Evolutionary conservation across 345 rosid genomes (phyloP).

Genomic region (Anacardium occidentale): DNA sequence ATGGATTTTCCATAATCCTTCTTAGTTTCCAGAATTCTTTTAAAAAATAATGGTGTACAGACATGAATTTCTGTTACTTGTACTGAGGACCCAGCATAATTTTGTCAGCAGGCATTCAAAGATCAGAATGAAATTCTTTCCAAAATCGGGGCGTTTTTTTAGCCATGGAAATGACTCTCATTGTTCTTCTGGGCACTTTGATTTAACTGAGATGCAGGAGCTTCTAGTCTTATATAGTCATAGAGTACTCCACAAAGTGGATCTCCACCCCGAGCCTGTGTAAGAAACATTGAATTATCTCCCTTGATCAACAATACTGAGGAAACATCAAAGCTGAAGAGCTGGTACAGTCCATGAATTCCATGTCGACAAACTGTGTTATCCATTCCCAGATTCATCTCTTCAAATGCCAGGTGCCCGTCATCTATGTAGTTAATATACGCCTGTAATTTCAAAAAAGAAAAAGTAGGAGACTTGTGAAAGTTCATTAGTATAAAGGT

Average conservation of each 20-base stretch:
- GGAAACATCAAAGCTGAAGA: slow-evolving; percentile 25
- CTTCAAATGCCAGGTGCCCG: slow-evolving; percentile 25
- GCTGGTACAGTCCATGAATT: slow-evolving; percentile 34
- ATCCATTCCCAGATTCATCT: slow-evolving; percentile 31
- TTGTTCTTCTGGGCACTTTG: background rate
- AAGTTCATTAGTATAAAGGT: background rate
- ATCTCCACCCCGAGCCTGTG: slow-evolving; percentile 33
- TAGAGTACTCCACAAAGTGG: slow-evolving; percentile 36
- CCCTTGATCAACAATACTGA: slow-evolving; percentile 28
- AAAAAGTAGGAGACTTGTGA: too few relatives aligned
- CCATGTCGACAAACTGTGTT: slow-evolving; percentile 40
- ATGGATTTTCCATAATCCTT: slow-evolving; percentile 1
- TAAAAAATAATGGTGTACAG: background rate
- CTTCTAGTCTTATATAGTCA: slow-evolving; percentile 39
- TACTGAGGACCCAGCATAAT: background rate
- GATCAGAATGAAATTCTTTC: background rate
- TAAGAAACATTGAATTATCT: slow-evolving; percentile 35
- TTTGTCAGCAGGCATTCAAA: background rate
- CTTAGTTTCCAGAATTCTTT: background rate
- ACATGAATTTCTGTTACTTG: background rate
- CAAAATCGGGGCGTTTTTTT: background rate
- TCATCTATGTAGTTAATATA: slow-evolving; percentile 23
- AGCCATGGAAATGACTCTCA: background rate
- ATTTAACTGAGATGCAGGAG: slow-evolving; percentile 22
- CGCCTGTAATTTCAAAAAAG: slow-evolving; percentile 20